phyloP scores from a whole-genome alignment of 345 rosid species.

The Noccaea caerulescens region DNA sequence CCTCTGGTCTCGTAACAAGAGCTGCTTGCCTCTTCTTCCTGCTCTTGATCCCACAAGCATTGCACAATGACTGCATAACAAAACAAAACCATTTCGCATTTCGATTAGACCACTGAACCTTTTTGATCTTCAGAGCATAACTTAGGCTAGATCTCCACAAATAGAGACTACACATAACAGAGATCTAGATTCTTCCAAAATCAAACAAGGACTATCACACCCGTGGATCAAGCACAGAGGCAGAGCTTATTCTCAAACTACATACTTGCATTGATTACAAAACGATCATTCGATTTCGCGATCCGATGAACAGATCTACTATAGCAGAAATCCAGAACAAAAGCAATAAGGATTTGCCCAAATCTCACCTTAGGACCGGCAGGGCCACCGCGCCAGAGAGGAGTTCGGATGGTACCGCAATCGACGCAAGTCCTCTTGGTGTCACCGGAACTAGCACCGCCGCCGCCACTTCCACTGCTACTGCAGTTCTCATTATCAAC shows the following conservation, averaged over 20 bases:
- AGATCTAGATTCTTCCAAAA: too few relatives aligned
- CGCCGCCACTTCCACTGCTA: slow-evolving; percentile 43
- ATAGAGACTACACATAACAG: too few relatives aligned
- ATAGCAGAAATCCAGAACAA: neutral
- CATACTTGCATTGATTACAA: too few relatives aligned
- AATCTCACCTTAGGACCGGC: slow-evolving; percentile 80
- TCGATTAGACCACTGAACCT: neutral
- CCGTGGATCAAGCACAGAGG: too few relatives aligned
- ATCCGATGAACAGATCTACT: slow-evolving; percentile 6
- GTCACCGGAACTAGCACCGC: slow-evolving; percentile 34
- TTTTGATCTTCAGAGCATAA: neutral
- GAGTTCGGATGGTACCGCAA: slow-evolving; percentile 90
- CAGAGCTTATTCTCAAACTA: too few relatives aligned
- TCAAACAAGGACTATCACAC: too few relatives aligned
- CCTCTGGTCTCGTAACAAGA: slow-evolving; percentile 53
- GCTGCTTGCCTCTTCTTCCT: slow-evolving; percentile 87
- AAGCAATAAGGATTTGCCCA: neutral
- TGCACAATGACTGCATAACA: slow-evolving; percentile 75
- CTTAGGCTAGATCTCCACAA: too few relatives aligned
- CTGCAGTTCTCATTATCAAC: slow-evolving; percentile 48
- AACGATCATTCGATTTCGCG: neutral
- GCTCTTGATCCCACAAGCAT: slow-evolving; percentile 98
- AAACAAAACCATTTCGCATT: neutral
- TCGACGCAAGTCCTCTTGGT: slow-evolving; percentile 79
- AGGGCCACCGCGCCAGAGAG: slow-evolving; percentile 98